Base-by-base conservation (phyloP, 352 stramenopile genomes). In the Albugo laibachii region DNA sequence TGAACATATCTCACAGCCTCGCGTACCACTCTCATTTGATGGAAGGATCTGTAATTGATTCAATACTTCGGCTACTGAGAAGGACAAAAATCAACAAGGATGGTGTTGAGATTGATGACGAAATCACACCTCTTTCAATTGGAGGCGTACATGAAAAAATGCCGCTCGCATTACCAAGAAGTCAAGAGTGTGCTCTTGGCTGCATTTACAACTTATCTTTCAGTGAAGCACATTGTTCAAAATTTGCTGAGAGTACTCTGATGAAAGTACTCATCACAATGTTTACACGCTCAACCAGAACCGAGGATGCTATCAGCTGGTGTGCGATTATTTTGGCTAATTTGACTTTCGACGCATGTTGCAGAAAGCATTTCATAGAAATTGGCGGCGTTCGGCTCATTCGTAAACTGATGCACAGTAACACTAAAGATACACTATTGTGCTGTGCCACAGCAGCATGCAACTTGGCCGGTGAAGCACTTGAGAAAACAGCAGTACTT, bases 131-230 rank as follows among this genome's bases (percentile, higher is more conserved):
- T 21, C 15, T 15, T 24, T 15, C 12, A 47, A 36, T n/a, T 8
- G 24, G 24, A 31, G 24, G 24, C 24, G 52, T 60, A 5, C 62
- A 55, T n/a, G 49, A 68, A 52, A 68, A 79, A 55, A 47, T 62
- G 15, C 61, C 62, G 1, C 56, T 71, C 8, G 55, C 63, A 5
- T 53, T 89, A 14, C 54, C 66, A 15, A 56, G 65, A 11, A 77
- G 60, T 42, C 73, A 89, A 41, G 71, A 85, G 39, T 86, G 74
- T 45, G 75, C 75, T 1, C 54, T 85, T 15, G 56, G 66, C 31
- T 89, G 72, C 57, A 55, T 83, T 18, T 81, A 83, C 42, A 87
- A 91, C 42, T 51, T 93, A 11, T 84, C 78, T 27, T 85, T 84
- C 47, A 67, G 74, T 18, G 49, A 66, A 13, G 63, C 80, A 15